Evolutionary conservation across 352 stramenopile genomes (phyloP).

Genomic region (Pythium plurisporium): DNA sequence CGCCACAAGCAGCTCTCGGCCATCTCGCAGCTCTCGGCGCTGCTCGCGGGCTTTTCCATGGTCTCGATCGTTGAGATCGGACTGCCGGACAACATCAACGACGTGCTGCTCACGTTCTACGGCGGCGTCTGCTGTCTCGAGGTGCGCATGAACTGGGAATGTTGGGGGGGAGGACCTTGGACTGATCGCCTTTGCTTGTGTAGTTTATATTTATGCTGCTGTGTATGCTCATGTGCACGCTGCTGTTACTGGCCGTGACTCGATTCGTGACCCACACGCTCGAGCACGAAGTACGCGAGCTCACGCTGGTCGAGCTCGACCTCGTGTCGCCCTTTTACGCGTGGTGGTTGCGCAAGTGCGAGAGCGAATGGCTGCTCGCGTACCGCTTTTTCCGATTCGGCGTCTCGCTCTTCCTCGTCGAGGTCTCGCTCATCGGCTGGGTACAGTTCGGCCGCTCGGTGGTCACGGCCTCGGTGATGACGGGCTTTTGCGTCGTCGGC

Average conservation of each 20-base stretch:
- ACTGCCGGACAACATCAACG: conserved; percentile 34
- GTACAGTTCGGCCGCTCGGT: conserved; percentile 54
- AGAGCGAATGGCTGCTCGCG: conserved; percentile 68
- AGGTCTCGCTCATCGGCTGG: conserved; percentile 53
- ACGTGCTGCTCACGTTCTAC: conserved; percentile 59
- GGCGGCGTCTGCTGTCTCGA: conserved; percentile 47
- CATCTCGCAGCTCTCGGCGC: conserved; percentile 57
- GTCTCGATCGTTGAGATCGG: conserved; percentile 74
- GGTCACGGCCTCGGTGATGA: conserved; percentile 39
- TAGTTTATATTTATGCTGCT: conserved; percentile 78
- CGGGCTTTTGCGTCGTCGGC: conserved; percentile 34
- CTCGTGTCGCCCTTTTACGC: conserved; percentile 58
- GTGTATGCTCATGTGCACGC: conserved; percentile 61
- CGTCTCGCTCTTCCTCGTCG: conserved; percentile 57
- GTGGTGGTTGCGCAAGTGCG: conserved; percentile 68
- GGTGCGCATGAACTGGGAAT: conserved; percentile 22
- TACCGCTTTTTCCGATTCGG: conserved; percentile 63
- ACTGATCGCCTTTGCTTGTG: not conserved
- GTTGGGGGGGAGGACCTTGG: not conserved
- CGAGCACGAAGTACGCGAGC: conserved; percentile 50
- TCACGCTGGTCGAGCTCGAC: conserved; percentile 58
- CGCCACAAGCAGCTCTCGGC: conserved; percentile 59
- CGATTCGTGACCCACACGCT: conserved; percentile 77
- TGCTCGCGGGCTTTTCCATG: conserved; percentile 69
- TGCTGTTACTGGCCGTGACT: conserved; percentile 71